Percentiles rank a stretch among this genome's conserved stretches.
These are phyloP conservation scores for Triticum urartu DNA, from an alignment of 176 grass and related monocot genomes.

Conservation along the genomic window DNA sequence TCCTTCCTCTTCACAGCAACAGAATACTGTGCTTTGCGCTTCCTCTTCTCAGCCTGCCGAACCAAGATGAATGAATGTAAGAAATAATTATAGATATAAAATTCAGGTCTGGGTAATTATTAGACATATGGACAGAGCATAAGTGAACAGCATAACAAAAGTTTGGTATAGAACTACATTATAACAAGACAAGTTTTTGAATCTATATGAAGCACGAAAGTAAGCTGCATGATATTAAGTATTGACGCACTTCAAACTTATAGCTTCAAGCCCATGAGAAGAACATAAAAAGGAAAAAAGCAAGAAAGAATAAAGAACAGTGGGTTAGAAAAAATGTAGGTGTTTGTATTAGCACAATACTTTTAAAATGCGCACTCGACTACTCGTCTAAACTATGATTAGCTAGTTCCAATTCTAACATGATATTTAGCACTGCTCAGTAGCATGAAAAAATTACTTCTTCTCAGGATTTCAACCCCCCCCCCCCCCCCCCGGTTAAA, in stretches of 20 bases:
- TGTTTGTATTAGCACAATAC: not conserved
- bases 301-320: not conserved
- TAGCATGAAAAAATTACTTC: not conserved
- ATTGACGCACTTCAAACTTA: not conserved
- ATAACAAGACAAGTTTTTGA: not conserved
- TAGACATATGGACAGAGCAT: not conserved
- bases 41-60: constrained; percentile 81
- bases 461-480: not conserved
- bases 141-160: not conserved
- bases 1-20: constrained; percentile 79
- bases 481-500: not conserved
- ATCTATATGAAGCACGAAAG: not conserved
- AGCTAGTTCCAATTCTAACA: not conserved
- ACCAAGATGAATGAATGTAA: constrained; percentile 33
- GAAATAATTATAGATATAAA: not conserved
- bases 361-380: not conserved
- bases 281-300: not conserved
- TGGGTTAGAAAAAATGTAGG: not conserved
- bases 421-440: not conserved
- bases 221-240: not conserved
- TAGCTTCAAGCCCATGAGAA: not conserved
- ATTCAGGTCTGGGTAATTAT: not conserved
- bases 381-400: not conserved
- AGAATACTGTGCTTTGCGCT: constrained; percentile 78
- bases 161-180: not conserved